A percentile compares a stretch with the other conserved stretches of the same genome.
Conservation (phyloP, 169 alveolate genomes). For the Plasmodium gaboni region DNA sequence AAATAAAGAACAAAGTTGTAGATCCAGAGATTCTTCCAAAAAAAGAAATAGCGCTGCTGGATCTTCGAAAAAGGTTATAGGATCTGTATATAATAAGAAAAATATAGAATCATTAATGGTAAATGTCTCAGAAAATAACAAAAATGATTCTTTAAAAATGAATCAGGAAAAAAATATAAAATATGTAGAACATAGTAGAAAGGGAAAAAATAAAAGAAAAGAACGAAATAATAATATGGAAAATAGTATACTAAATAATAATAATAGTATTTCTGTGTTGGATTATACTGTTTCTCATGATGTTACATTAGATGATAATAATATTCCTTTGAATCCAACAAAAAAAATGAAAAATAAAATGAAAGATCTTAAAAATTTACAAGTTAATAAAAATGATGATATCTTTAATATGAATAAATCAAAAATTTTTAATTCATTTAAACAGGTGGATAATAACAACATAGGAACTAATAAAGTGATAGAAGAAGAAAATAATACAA, state of each 20-base stretch:
- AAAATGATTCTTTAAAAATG: too few relatives aligned
- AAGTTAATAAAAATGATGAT: not conserved
- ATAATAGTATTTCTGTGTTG: conserved; percentile 23
- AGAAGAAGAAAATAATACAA: not conserved
- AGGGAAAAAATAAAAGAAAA: conserved; percentile 36
- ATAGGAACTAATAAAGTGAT: not conserved
- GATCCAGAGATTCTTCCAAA: not conserved
- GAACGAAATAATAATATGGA: conserved; percentile 15
- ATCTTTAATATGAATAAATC: not conserved
- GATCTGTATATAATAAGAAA: too few relatives aligned
- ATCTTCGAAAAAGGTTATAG: too few relatives aligned
- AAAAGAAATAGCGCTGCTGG: not conserved
- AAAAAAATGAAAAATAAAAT: conserved; percentile 77
- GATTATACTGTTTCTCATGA: conserved; percentile 50
- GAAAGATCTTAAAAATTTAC: not conserved
- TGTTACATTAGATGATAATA: conserved; percentile 75
- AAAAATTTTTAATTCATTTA: not conserved
- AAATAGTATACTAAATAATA: not conserved
- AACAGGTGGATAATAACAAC: not conserved
- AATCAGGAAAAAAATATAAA: too few relatives aligned
- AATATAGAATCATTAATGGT: too few relatives aligned
- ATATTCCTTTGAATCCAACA: conserved; percentile 82
- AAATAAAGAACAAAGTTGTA: not conserved
- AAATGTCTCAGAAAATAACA: too few relatives aligned
- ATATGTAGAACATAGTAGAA: too few relatives aligned